Conservation (phyloP, 148 eudicot species). For the Rhododendron williamsianum region DNA sequence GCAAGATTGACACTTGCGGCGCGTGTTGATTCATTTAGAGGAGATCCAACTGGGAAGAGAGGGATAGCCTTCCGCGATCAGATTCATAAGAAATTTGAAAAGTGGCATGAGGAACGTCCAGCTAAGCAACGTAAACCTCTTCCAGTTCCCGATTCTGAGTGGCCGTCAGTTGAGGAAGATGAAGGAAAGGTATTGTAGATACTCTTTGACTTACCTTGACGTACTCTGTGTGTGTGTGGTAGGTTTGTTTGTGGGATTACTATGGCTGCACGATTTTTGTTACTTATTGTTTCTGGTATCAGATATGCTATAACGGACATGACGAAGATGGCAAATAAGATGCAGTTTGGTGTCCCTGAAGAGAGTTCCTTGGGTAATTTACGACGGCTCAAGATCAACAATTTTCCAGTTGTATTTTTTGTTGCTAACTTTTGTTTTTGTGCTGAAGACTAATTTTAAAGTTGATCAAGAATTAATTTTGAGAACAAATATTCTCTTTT, state of each 20-base stretch:
- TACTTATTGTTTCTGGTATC: not conserved
- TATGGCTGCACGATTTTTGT: not conserved
- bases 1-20: slow-evolving; percentile 87
- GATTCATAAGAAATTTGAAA: slow-evolving; percentile 87
- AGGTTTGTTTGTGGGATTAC: not conserved
- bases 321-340: slow-evolving; percentile 90
- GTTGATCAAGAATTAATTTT: no score
- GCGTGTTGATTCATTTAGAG: slow-evolving; percentile 79
- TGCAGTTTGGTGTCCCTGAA: slow-evolving; percentile 97
- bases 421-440: no score
- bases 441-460: no score
- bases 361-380: no score
- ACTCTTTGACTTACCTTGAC: not conserved
- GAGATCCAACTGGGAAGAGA: slow-evolving; percentile 72
- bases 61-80: slow-evolving; percentile 74
- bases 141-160: slow-evolving; percentile 98
- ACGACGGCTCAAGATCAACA: no score
- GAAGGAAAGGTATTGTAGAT: slow-evolving; percentile 69
- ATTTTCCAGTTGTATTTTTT: no score
- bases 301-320: slow-evolving; percentile 92
- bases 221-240: not conserved
- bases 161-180: slow-evolving; percentile 89
- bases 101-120: slow-evolving; percentile 98
- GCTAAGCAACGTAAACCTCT: slow-evolving; percentile 99
- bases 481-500: no score